Evolutionary conservation across 2,329 filamentous ascomycete species (phyloP).

Genomic region (Ceratocystis lukuohia): DNA sequence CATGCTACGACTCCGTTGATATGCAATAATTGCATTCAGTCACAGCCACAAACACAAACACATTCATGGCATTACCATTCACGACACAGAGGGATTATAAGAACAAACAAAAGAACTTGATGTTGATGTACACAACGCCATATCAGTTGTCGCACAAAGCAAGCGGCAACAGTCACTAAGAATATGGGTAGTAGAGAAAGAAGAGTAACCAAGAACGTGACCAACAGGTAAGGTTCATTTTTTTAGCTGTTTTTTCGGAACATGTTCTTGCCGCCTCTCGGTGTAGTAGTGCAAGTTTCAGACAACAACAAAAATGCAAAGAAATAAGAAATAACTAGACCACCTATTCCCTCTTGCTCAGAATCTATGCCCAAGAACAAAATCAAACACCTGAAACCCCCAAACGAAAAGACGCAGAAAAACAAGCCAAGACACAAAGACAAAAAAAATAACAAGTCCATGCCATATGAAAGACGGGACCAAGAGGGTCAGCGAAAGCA

Average conservation of each 20-base stretch:
- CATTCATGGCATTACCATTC: too few species aligned
- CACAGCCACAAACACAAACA: too few species aligned
- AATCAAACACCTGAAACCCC: background rate
- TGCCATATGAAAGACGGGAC: background rate
- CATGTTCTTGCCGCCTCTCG: background rate
- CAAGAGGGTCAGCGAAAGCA: background rate
- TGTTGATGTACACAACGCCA: background rate
- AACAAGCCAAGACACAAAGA: background rate
- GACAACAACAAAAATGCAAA: slow-evolving; percentile 7
- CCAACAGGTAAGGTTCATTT: too few species aligned
- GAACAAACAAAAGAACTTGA: too few species aligned
- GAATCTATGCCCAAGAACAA: slow-evolving; percentile 12
- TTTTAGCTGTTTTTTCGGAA: too few species aligned
- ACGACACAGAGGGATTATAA: too few species aligned
- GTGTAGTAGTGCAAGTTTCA: background rate
- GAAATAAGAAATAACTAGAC: slow-evolving; percentile 7
- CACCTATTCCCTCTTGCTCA: slow-evolving; percentile 8
- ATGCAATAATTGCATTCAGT: too few species aligned
- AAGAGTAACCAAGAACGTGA: too few species aligned
- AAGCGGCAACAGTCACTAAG: slow-evolving; percentile 10
- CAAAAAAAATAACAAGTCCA: background rate
- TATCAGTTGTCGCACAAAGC: background rate
- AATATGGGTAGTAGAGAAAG: background rate
- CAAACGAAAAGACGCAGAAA: slow-evolving; percentile 5
- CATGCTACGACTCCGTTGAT: too few species aligned